A percentile compares a stretch with the other conserved stretches of the same genome.
Evolutionary conservation across 139 green algal genomes (phyloP).

Genomic region (Chlamydomonas sp.): DNA sequence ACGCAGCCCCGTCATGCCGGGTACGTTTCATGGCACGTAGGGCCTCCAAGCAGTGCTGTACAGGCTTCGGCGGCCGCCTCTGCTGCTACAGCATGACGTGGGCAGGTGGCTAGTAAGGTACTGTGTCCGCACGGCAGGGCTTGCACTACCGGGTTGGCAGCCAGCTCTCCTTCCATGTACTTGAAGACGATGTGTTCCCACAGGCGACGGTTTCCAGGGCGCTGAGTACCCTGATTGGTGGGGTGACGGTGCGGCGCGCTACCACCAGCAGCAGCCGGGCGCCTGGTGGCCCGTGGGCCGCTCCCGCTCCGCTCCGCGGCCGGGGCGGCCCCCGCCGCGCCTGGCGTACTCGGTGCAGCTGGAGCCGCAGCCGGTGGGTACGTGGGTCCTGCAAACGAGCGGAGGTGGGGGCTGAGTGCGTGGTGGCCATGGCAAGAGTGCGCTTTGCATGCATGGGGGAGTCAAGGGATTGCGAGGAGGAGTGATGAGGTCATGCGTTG

Average conservation of each 20-base stretch:
- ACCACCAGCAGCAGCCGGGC: neutral
- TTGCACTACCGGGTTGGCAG: neutral
- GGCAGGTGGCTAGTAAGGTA: too few relatives aligned
- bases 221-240: constrained; percentile 43
- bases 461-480: too few relatives aligned
- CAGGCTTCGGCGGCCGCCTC: too few relatives aligned
- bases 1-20: constrained; percentile 19
- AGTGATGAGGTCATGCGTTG: too few relatives aligned
- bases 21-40: neutral
- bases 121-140: too few relatives aligned
- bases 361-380: neutral
- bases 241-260: constrained; percentile 31
- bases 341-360: constrained; percentile 43
- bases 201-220: constrained; percentile 3
- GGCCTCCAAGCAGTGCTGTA: too few relatives aligned
- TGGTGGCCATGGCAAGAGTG: too few relatives aligned
- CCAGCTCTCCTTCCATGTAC: neutral
- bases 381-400: neutral
- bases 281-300: neutral
- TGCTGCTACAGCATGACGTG: too few relatives aligned
- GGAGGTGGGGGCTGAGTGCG: neutral
- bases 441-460: too few relatives aligned
- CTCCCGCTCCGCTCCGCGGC: constrained; percentile 7
- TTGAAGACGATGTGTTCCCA: neutral
- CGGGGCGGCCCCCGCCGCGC: constrained; percentile 5